These are phyloP conservation scores for Penicillium silybi DNA, from an alignment of 495 filamentous ascomycete genomes.

Conservation along the genomic window DNA sequence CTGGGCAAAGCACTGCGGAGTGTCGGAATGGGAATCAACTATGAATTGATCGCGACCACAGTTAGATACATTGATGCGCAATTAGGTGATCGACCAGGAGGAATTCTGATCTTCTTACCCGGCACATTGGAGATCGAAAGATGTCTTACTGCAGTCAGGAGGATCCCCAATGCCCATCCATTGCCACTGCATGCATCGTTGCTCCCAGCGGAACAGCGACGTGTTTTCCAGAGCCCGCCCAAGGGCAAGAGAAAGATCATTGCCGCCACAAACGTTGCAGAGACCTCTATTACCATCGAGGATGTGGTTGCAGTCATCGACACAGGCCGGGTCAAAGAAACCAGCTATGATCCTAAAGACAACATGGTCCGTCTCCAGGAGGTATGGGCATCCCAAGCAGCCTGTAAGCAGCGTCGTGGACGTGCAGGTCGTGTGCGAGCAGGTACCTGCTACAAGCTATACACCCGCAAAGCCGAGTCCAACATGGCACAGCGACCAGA, in stretches of 20 bases:
- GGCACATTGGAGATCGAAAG: slow-evolving; percentile 81
- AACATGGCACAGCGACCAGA: slow-evolving; percentile 90
- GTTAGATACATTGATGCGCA: slow-evolving; percentile 76
- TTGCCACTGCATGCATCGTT: slow-evolving; percentile 92
- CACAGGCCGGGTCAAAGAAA: slow-evolving; percentile 92
- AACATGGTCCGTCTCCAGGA: slow-evolving; percentile 94
- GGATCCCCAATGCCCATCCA: slow-evolving; percentile 67
- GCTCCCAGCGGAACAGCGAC: slow-evolving; percentile 76
- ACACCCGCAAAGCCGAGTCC: slow-evolving; percentile 74
- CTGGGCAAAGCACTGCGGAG: slow-evolving; percentile 66
- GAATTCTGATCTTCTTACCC: slow-evolving; percentile 91
- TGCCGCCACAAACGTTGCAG: slow-evolving; percentile 91
- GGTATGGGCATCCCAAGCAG: slow-evolving; percentile 91
- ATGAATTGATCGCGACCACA: slow-evolving; percentile 76
- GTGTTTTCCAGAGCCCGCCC: slow-evolving; percentile 76
- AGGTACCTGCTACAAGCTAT: slow-evolving; percentile 93
- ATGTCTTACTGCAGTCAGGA: slow-evolving; percentile 65
- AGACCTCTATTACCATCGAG: slow-evolving; percentile 97
- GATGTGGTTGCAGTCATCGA: slow-evolving; percentile 97
- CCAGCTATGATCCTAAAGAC: slow-evolving; percentile 84
- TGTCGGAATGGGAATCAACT: slow-evolving; percentile 86
- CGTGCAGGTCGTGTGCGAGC: slow-evolving; percentile 88
- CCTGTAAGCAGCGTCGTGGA: slow-evolving; percentile 94
- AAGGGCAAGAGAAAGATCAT: slow-evolving; percentile 84
- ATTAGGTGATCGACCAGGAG: slow-evolving; percentile 66